Evolutionary conservation across 176 grass and related monocot species (phyloP).

Genomic region (Carex cristatella): DNA sequence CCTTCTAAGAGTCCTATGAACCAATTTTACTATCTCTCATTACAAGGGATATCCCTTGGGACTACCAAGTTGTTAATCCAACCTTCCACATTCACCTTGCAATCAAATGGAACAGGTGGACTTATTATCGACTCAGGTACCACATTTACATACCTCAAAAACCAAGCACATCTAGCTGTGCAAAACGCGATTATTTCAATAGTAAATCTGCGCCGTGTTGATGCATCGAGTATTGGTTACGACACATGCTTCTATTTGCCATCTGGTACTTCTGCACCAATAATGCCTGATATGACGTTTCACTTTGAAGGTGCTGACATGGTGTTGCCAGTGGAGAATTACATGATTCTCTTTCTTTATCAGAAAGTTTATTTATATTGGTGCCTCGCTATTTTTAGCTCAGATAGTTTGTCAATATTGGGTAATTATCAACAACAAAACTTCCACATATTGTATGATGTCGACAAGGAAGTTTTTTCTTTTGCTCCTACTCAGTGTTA

Average conservation of each 20-base stretch:
- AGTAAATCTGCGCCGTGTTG: conserved; percentile 10
- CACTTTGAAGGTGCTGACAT: conserved; percentile 51
- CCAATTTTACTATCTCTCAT: conserved; percentile 59
- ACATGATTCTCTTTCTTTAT: conserved; percentile 32
- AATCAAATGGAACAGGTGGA: conserved; percentile 40
- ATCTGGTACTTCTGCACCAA: conserved; percentile 9
- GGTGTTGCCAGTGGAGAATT: conserved; percentile 45
- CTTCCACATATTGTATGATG: conserved; percentile 17
- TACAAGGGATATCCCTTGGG: conserved; percentile 53
- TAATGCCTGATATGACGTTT: conserved; percentile 39
- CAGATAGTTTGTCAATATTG: neutral
- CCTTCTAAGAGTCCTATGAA: conserved; percentile 33
- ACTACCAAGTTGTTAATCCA: conserved; percentile 21
- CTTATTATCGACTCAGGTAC: conserved; percentile 72
- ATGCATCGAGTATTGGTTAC: conserved; percentile 28
- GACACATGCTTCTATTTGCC: conserved; percentile 50
- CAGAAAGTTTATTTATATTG: conserved; percentile 12
- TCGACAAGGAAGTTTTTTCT: conserved; percentile 13
- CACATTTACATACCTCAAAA: conserved; percentile 30
- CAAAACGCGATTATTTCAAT: conserved; percentile 21
- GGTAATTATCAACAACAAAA: conserved; percentile 36
- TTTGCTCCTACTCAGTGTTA: conserved; percentile 2
- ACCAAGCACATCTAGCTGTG: conserved; percentile 31
- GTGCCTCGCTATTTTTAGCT: conserved; percentile 38
- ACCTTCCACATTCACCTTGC: conserved; percentile 23